Conservation (phyloP, 225 moss, liverwort and hornwort species). For the Antitrichia curtipendula region DNA sequence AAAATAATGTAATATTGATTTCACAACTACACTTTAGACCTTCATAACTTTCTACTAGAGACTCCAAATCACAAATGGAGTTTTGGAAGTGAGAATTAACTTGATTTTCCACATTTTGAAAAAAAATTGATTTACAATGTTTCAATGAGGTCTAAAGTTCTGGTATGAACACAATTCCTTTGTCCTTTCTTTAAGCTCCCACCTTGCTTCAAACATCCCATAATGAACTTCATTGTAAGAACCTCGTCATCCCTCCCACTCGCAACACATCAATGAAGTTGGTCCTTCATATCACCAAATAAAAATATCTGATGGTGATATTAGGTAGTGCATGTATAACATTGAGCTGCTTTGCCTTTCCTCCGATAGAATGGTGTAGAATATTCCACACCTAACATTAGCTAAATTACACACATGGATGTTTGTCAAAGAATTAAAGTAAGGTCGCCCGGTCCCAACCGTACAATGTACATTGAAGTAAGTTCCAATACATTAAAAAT, state of each 20-base stretch:
- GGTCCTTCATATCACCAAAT: no score
- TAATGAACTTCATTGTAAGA: background rate
- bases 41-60: background rate
- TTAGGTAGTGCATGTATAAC: no score
- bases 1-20: background rate
- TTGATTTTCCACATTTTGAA: background rate
- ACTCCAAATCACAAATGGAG: rapidly evolving
- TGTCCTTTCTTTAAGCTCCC: background rate
- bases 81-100: background rate
- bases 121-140: background rate
- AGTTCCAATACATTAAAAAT: no score
- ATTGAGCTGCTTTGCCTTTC: no score
- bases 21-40: background rate
- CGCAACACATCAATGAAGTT: no score
- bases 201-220: background rate
- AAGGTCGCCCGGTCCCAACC: no score
- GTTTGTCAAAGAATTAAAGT: no score
- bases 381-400: no score
- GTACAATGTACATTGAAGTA: no score
- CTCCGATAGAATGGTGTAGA: no score
- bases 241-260: background rate
- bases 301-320: no score
- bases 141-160: background rate
- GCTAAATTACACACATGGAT: no score
- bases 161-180: rapidly evolving